These are phyloP conservation scores for Globisporangium cederbergense DNA, from an alignment of 352 stramenopile genomes.

Conservation along the genomic window DNA sequence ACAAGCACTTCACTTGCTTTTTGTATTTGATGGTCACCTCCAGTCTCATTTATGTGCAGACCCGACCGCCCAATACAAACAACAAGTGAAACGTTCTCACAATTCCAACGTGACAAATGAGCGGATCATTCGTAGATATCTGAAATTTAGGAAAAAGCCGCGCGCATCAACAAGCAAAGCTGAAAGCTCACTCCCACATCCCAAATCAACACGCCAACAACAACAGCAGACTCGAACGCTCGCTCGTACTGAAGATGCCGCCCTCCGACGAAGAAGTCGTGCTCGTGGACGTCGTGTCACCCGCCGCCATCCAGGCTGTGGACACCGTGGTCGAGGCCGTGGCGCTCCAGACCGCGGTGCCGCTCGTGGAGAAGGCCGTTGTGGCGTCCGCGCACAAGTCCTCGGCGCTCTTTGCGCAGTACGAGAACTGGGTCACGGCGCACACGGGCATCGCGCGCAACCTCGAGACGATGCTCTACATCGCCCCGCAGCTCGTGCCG, in stretches of 20 bases:
- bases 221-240: too few relatives aligned
- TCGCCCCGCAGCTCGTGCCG: conserved; percentile 74
- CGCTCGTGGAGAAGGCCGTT: conserved; percentile 8
- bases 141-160: neutral
- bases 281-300: conserved; percentile 12
- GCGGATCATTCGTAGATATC: neutral
- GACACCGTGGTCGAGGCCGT: neutral
- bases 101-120: too few relatives aligned
- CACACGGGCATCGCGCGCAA: conserved; percentile 65
- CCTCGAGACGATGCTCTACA: conserved; percentile 74
- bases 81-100: too few relatives aligned
- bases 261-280: conserved; percentile 19
- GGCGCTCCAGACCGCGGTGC: conserved; percentile 1
- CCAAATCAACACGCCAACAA: neutral
- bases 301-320: neutral
- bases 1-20: too few relatives aligned
- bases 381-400: neutral
- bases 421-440: conserved; percentile 65
- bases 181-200: neutral
- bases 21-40: too few relatives aligned
- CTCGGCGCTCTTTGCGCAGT: conserved; percentile 30
- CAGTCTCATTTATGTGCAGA: too few relatives aligned
- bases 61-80: too few relatives aligned
- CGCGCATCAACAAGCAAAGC: neutral
- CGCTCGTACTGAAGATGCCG: conserved; percentile 9